Evolutionary conservation across 2,329 filamentous ascomycete species (phyloP), one percentile per base, ranked within the genome.

Genomic region (Paecilomyces niveus): DNA sequence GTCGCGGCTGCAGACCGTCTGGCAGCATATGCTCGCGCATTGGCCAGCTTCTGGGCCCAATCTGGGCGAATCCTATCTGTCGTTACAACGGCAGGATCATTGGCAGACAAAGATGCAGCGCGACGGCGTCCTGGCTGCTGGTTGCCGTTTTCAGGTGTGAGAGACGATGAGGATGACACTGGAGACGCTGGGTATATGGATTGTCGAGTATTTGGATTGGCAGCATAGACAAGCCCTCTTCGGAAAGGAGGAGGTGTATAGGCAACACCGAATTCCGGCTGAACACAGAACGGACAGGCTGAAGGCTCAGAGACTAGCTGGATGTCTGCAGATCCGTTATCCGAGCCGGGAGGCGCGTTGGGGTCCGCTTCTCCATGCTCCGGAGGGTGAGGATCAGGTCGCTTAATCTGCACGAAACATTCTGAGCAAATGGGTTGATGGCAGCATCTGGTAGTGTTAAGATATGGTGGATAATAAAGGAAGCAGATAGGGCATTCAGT

Each of bases 391-490:
- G 92, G 92, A 63, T 99, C 93, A 3, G 92, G 87, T 50, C 94
- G 85, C 73, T 97, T 97, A 72, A 99, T 99, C 73, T 99, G 94
- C 3, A 99, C 94, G 68, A 99, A 99, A 73, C 94, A 99, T 76
- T 99, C 94, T 50, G 92, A 97, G 76, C 94, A 99, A 62, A 99
- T 97, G 5, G 89, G 83, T 72, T 99, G 94, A 67, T 96, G 92
- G 73, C 94, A 99, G 72, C 94, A 99, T 64, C 94, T 83, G 0
- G 94, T 99, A 64, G 87, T 89, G 76, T 99, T 99, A 31, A 99
- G 81, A 70, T 95, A 95, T 3, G 92, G 92, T 0, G 94, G 94
- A 65, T 97, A 99, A 66, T 92, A 95, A 56, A 97, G 80, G 72
- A 97, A 96, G 78, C 94, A 99, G 62, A 99, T 96, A 4, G 94